Base-by-base conservation (phyloP, 2,329 filamentous ascomycete genomes). In the Xylaria sp. region DNA sequence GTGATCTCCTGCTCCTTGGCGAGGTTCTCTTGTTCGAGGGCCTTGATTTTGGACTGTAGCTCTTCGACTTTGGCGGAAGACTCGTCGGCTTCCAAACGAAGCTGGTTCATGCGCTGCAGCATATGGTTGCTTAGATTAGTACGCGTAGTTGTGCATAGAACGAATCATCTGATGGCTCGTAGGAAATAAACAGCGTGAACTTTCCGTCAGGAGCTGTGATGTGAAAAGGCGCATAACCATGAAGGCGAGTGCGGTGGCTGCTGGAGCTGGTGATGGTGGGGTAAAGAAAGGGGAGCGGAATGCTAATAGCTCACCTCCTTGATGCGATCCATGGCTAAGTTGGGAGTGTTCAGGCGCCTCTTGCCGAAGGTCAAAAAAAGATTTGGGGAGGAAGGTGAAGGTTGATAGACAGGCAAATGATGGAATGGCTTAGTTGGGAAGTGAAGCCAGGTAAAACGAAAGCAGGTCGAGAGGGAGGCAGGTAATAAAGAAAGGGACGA, bases 1-100 rank as follows among this genome's bases (percentile, higher is more conserved):
- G 92, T 96, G 82, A 98, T 97, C 81, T 98, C 95, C 83, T 98
- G 94, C 85, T 98, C 96, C 86, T 98, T 98, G 79, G 91, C 87
- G 70, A 97, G 87, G 81, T 94, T 97, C 85, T 98, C 95, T 82
- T 97, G 92, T 84, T 99, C 94, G 71, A 98, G 88, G 61, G 83
- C 81, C 87, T 97, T 98, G 84, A 97, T 87, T 84, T 93, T 94
- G 76, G 82, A 73, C 84, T 96, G 90, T 73, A 97, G 89, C 83
- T 98, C 95, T 79, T 97, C 93, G 72, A 91, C 90, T 84, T 95
- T 92, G 79, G 86, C 83, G 72, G 89, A 83, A 72, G 92, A 90
- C 80, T 96, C 92, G 79, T 98, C 96, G 77, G 93, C 92, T 88
- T 98, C 93, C 82, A 95, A 84, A 80, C 95, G 94, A 85, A 99